Evolutionary conservation across 148 eudicot species (phyloP).

Genomic region (Fallopia convolvulus): DNA sequence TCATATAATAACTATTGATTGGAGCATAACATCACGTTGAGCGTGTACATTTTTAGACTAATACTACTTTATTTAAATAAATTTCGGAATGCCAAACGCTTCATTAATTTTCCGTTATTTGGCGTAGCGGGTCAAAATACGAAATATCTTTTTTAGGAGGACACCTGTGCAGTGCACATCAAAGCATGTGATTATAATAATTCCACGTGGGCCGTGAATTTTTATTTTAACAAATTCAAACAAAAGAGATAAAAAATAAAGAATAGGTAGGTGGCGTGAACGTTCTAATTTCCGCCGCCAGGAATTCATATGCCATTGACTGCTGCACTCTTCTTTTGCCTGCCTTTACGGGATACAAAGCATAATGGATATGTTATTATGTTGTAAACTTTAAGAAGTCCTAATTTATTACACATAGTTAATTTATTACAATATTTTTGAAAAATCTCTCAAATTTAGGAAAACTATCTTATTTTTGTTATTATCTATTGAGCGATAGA

Average conservation of each 20-base stretch:
- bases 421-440: too few relatives aligned
- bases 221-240: neutral
- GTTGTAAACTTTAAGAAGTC: too few relatives aligned
- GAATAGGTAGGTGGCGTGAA: neutral
- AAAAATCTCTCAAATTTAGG: too few relatives aligned
- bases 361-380: too few relatives aligned
- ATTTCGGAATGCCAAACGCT: neutral
- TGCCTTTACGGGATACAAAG: neutral
- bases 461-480: too few relatives aligned
- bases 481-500: too few relatives aligned
- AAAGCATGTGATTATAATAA: neutral
- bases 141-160: neutral
- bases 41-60: neutral
- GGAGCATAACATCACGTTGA: neutral
- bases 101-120: neutral
- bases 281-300: conserved; percentile 4
- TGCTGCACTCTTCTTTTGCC: neutral
- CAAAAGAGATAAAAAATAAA: neutral
- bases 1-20: neutral
- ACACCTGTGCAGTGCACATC: neutral
- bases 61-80: too few relatives aligned
- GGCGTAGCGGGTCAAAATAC: neutral
- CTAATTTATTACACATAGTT: too few relatives aligned
- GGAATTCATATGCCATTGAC: neutral
- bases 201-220: neutral